Conservation (phyloP, 257 asterid species). For the Lycium barbarum region DNA sequence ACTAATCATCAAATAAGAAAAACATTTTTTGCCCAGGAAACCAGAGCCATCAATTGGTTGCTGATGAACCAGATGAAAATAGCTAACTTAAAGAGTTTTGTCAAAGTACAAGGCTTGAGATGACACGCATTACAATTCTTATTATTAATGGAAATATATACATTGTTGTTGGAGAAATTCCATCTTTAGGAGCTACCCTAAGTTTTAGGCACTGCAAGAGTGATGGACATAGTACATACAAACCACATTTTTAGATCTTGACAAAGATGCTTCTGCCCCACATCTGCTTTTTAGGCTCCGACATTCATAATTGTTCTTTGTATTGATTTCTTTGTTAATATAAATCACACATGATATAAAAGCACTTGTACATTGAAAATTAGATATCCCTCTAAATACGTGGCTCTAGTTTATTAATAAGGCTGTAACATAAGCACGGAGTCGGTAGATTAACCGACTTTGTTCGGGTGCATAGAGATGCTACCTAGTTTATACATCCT, state of each 20-base stretch:
- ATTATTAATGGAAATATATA: not conserved
- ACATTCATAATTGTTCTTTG: slow-evolving; percentile 11
- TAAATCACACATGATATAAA: too few relatives aligned
- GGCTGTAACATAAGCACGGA: not conserved
- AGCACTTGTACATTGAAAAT: not conserved
- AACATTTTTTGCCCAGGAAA: slow-evolving; percentile 48
- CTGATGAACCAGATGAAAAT: not conserved
- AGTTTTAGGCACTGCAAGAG: slow-evolving; percentile 21
- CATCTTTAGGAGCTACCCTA: not conserved
- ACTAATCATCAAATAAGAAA: too few relatives aligned
- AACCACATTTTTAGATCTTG: slow-evolving; percentile 39
- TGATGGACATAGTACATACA: slow-evolving; percentile 33
- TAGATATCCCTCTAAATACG: not conserved
- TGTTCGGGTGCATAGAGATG: not conserved
- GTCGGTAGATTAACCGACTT: not conserved
- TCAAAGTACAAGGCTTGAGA: not conserved
- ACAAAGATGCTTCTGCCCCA: slow-evolving; percentile 31
- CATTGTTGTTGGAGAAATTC: not conserved
- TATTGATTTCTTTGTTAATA: not conserved
- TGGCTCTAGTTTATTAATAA: not conserved
- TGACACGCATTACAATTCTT: not conserved
- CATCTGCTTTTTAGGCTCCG: not conserved
- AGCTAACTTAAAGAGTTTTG: not conserved
- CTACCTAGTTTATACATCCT: not conserved
- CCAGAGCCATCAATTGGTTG: slow-evolving; percentile 35